Base-by-base conservation (phyloP, 108 stramenopile genomes). In the Discostella stelligeroides region DNA sequence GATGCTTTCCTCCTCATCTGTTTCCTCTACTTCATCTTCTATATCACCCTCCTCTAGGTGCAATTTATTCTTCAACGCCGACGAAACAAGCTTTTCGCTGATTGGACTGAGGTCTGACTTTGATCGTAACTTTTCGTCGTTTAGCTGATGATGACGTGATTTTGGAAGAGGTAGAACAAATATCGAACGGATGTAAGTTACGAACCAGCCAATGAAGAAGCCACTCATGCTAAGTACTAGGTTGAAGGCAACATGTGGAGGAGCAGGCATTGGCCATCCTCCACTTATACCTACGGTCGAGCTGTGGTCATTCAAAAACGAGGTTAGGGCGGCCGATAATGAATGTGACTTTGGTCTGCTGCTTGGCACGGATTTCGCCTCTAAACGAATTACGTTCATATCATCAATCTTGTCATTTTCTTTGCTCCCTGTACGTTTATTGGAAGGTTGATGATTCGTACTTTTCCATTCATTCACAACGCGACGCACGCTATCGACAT, bases 231-330 rank as follows among this genome's bases (percentile, higher is more conserved):
- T 80, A 7, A 92, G 64, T 30, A 68, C 15, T 0, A 79, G 72
- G 30, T 73, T 86, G 21, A 76, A 82, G 0, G 88, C 81, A 63
- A 85, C 85, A 27, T 81, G 72, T 0, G 91, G 91, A 28, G 82
- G 73, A 17, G 55, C 18, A 7, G 85, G 88, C 39, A 88, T 55
- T 4, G 91, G 91, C 18, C 64, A 82, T 34, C 80, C 76, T 3
- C 63, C 67, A 47, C 75, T 79, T 25, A 85, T 42, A 7, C 88
- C 91, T 2, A 90, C 57, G 24, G 77, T 70, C 27, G 69, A 86
- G 43, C 60, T 66, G 63, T 86, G 85, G 25, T 79, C 76, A 20
- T 66, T 57, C 61, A 84, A 59, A 45, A 78, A 78, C 1, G 76
- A 70, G 23, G 43, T 49, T 4, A 70, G 40, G 4, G 54, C 54